Conservation (phyloP, 495 filamentous ascomycete species). For the Aspergillus mulundensis region DNA sequence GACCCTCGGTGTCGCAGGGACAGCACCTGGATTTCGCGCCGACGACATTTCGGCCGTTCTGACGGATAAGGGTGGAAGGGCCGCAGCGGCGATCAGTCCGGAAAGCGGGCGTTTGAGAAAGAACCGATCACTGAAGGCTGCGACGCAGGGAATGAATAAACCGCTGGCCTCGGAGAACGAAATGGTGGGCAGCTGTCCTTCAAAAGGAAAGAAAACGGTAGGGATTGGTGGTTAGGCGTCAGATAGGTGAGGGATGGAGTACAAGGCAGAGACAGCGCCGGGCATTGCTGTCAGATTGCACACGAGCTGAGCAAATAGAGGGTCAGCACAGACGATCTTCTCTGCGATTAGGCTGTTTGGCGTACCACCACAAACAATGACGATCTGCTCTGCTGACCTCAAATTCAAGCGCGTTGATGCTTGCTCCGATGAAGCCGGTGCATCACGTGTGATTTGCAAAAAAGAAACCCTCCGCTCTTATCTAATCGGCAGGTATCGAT, state of each 20-base stretch:
- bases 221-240: constrained; percentile 3
- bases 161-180: constrained; percentile 16
- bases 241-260: constrained; percentile 8
- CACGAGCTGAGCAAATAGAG: constrained; percentile 3
- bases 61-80: constrained; percentile 45
- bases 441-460: constrained; percentile 9
- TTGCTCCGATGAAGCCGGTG: constrained; percentile 9
- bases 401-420: constrained; percentile 3
- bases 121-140: constrained; percentile 22
- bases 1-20: constrained; percentile 65
- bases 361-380: not conserved
- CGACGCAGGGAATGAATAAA: constrained; percentile 19
- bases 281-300: constrained; percentile 13
- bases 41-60: constrained; percentile 43
- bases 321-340: not conserved
- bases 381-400: constrained; percentile 3
- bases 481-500: constrained; percentile 20
- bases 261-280: constrained; percentile 16
- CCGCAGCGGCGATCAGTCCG: constrained; percentile 45
- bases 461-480: constrained; percentile 24
- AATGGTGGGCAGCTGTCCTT: constrained; percentile 24
- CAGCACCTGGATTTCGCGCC: constrained; percentile 27
- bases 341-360: not conserved
- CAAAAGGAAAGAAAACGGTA: not conserved
- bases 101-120: constrained; percentile 40